phyloP scores from a whole-genome alignment of 176 grass and related monocot species.

The Zoysia pacifica region DNA sequence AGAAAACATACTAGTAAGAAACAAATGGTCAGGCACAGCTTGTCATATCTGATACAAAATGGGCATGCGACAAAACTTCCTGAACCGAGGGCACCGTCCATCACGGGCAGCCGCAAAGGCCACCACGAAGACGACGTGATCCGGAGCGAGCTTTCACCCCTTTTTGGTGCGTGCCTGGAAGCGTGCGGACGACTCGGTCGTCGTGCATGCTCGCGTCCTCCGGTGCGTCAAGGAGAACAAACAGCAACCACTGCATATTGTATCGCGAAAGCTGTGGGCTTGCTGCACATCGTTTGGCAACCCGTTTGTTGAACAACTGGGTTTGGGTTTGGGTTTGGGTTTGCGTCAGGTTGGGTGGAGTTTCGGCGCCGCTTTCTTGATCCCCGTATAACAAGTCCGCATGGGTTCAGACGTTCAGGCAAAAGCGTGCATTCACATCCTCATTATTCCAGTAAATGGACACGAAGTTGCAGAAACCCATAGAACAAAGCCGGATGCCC shows the following conservation, averaged over 20 bases:
- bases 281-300: constrained; percentile 26
- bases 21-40: too few species aligned
- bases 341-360: not conserved
- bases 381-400: not conserved
- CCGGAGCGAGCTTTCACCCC: not conserved
- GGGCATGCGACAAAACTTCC: not conserved
- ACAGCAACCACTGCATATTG: not conserved
- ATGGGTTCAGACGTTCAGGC: not conserved
- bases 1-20: not conserved
- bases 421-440: not conserved
- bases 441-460: not conserved
- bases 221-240: not conserved
- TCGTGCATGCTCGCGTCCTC: not conserved
- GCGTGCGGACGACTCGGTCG: not conserved
- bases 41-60: not conserved
- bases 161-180: not conserved
- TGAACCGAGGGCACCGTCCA: not conserved
- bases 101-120: constrained; percentile 35
- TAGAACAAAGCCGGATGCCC: not conserved
- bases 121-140: not conserved
- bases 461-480: not conserved
- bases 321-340: not conserved
- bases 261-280: constrained; percentile 10
- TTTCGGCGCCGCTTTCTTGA: not conserved
- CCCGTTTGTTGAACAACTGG: not conserved